Evolutionary conservation across 768 basidiomycete genomes (phyloP), one percentile per base, ranked within the genome.

Genomic region (Phanerochaete sordida): DNA sequence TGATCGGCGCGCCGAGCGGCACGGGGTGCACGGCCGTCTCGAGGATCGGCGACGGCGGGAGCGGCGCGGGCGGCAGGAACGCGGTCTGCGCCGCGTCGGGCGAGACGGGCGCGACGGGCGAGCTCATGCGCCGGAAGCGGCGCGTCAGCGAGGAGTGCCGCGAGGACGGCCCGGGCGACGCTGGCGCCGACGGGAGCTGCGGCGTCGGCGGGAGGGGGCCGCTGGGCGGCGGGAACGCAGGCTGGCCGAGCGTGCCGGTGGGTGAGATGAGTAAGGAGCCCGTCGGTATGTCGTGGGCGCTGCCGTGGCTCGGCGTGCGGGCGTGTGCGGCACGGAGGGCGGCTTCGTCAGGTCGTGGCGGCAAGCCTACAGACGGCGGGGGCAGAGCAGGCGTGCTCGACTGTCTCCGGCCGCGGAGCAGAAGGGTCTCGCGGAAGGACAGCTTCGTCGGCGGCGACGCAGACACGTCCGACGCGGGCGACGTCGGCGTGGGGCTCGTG

Each of bases 1-100:
- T 79, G 61, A 88, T 89, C 51, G 81, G 88, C 66, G 86, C 87
- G 11, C 83, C 85, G 24, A 88, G 84, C n/a, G 83, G 84, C n/a
- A 81, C 81, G 5, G 70, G 59, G 13, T 79, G 79, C 24, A 61
- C 23, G 8, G 58, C 26, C 8, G 63, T 46, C 44, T 63, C 75
- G 68, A 30, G 76, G 61, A 58, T 66, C 57, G 50, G 67, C 26
- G 60, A 28, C 59, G 54, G 54, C 15, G 56, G 59, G 26, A 35
- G 28, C 23, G 60, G n/a, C 37, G 48, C 31, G 27, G 57, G 61
- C 46, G 59, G 44, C 23, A 67, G 62, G 47, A 65, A 62, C 35
- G 21, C 63, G 44, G 58, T 47, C 23, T 65, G 61, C 46, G 63
- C 61, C 27, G 62, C 67, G 66, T 68, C 53, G 19, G 53, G 53